Evolutionary conservation across 257 asterid genomes (phyloP).

Genomic region (Solanum lignicaule): DNA sequence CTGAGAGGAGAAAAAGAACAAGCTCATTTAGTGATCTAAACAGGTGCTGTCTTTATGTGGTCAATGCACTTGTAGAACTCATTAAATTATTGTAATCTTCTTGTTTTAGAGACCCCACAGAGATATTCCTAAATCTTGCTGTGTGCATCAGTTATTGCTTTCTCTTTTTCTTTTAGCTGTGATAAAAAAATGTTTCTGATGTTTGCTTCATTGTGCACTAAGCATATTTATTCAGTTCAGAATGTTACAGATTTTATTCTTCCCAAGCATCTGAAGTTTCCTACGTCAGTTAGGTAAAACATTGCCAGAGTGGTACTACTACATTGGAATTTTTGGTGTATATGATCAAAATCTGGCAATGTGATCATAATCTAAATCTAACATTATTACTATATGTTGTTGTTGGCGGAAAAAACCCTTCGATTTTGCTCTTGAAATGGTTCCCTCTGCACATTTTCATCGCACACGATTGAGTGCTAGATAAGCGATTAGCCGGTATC

Average conservation of each 20-base stretch:
- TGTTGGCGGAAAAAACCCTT: neutral
- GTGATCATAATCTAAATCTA: neutral
- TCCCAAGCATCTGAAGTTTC: conserved; percentile 4
- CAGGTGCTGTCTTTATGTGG: conserved; percentile 12
- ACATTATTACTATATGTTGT: conserved; percentile 2
- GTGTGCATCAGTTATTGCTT: conserved; percentile 11
- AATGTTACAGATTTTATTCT: conserved; percentile 2
- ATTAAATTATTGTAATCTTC: conserved; percentile 16
- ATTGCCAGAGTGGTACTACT: conserved; percentile 28
- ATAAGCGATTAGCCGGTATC: conserved; percentile 74
- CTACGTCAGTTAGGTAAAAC: conserved; percentile 19
- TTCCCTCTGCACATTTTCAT: conserved; percentile 13
- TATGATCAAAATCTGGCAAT: conserved; percentile 30
- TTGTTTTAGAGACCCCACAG: conserved; percentile 26
- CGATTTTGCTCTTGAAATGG: neutral
- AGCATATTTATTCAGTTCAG: conserved; percentile 1
- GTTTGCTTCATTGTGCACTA: neutral
- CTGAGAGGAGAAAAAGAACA: neutral
- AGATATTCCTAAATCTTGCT: conserved; percentile 13
- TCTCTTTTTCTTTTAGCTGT: neutral
- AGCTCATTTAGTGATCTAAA: conserved; percentile 1
- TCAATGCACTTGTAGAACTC: conserved; percentile 20
- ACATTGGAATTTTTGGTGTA: conserved; percentile 13
- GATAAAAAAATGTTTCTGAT: neutral
- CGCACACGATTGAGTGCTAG: conserved; percentile 66